Evolutionary conservation across 129 eudicot genomes (phyloP).

Genomic region (Pulicaria dysenterica): DNA sequence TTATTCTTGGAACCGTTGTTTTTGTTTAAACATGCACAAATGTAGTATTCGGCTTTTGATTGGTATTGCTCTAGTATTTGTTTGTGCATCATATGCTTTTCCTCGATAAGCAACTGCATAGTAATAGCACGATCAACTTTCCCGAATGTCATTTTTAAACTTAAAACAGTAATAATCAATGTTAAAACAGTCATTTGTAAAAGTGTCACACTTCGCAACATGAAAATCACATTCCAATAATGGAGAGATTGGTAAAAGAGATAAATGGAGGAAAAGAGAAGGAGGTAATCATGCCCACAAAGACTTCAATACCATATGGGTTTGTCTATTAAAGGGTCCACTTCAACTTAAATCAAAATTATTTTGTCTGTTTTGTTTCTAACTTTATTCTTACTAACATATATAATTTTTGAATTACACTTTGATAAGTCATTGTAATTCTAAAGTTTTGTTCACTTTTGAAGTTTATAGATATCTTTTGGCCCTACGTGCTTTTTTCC

Average conservation of each 20-base stretch:
- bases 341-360: conserved; percentile 11
- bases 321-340: conserved; percentile 33
- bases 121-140: not conserved
- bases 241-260: not conserved
- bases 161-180: not conserved
- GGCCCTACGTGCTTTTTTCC: no score
- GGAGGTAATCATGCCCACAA: conserved; percentile 23
- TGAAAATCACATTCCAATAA: conserved; percentile 22
- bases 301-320: conserved; percentile 34
- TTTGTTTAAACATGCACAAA: conserved; percentile 71
- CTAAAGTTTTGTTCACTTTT: no score
- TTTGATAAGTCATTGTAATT: no score
- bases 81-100: conserved; percentile 44
- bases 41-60: conserved; percentile 69
- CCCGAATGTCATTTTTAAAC: not conserved
- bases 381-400: no score
- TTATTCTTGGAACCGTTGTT: conserved; percentile 56
- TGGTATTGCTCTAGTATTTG: conserved; percentile 47
- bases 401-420: no score
- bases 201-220: not conserved
- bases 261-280: conserved; percentile 22
- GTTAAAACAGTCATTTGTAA: not conserved
- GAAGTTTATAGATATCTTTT: no score
- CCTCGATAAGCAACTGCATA: conserved; percentile 60
- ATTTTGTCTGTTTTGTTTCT: not conserved